Evolutionary conservation across 345 rosid genomes (phyloP).

Genomic region (Firmiana major): DNA sequence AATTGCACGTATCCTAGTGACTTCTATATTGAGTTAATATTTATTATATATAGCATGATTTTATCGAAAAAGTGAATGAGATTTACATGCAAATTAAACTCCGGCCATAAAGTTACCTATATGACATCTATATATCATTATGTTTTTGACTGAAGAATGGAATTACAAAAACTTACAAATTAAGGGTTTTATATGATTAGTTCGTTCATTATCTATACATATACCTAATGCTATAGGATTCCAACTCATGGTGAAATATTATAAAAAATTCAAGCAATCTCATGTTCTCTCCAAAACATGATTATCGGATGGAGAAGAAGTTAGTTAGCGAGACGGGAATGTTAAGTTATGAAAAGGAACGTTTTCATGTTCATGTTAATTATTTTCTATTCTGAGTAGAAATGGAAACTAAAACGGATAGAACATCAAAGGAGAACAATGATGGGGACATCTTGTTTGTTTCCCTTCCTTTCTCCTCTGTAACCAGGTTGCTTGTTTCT

Average conservation of each 20-base stretch:
- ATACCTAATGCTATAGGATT: too few relatives aligned
- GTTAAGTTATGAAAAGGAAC: too few relatives aligned
- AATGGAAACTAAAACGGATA: neutral
- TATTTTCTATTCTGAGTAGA: neutral
- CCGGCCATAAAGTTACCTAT: neutral
- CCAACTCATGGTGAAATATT: neutral
- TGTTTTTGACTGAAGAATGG: too few relatives aligned
- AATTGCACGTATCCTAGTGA: neutral
- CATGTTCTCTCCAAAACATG: neutral
- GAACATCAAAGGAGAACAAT: constrained; percentile 12
- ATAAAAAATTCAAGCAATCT: neutral
- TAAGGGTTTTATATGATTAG: too few relatives aligned
- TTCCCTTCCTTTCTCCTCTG: neutral
- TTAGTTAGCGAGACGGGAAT: too few relatives aligned
- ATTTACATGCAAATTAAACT: neutral
- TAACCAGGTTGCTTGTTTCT: neutral
- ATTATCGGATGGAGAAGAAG: neutral
- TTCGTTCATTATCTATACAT: neutral
- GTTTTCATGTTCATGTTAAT: neutral
- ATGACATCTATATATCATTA: too few relatives aligned
- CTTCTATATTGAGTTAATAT: neutral
- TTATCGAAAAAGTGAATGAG: neutral
- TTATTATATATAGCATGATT: neutral
- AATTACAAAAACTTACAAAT: too few relatives aligned
- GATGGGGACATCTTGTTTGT: constrained; percentile 17